Percentiles rank a stretch among this genome's conserved stretches.
phyloP scores from a whole-genome alignment of 2,329 filamentous ascomycete genomes.

The Xylariales sp. region DNA sequence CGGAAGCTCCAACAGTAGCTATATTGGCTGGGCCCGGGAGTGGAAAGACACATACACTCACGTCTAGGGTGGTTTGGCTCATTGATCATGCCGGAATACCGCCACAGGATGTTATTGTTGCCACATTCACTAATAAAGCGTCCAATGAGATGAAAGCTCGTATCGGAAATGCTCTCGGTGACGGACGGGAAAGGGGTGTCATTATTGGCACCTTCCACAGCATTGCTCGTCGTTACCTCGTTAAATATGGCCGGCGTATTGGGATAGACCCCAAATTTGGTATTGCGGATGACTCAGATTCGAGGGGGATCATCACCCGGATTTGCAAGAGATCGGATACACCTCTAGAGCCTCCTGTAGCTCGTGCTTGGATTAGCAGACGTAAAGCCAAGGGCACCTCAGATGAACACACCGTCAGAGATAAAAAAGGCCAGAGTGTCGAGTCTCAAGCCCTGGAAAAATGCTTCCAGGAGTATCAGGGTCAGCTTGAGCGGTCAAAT shows the following conservation, averaged over 20 bases:
- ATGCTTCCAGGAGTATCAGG: constrained; percentile 81
- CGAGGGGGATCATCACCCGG: constrained; percentile 79
- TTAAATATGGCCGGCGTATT: constrained; percentile 85
- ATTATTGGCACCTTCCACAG: constrained; percentile 96
- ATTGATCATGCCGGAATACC: constrained; percentile 76
- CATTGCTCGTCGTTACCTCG: constrained; percentile 85
- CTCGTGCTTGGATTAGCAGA: constrained; percentile 81
- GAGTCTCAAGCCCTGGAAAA: constrained; percentile 71
- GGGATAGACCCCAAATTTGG: constrained; percentile 85
- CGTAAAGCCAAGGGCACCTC: constrained; percentile 68
- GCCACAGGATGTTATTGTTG: constrained; percentile 91
- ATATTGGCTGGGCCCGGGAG: constrained; percentile 76
- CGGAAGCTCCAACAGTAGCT: constrained; percentile 66
- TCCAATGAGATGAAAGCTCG: constrained; percentile 92
- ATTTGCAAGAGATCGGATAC: constrained; percentile 81
- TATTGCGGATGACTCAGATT: constrained; percentile 89
- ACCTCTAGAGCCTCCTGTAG: constrained; percentile 74
- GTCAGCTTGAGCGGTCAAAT: constrained; percentile 78
- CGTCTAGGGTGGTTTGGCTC: constrained; percentile 90
- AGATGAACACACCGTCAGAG: constrained; percentile 55
- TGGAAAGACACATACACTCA: constrained; percentile 96
- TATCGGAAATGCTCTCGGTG: constrained; percentile 83
- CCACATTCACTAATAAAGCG: constrained; percentile 97
- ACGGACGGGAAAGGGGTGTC: constrained; percentile 78
- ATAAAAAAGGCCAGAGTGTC: constrained; percentile 55